phyloP scores from a whole-genome alignment of 306 rosid species.

The Lathyrus sativus region DNA sequence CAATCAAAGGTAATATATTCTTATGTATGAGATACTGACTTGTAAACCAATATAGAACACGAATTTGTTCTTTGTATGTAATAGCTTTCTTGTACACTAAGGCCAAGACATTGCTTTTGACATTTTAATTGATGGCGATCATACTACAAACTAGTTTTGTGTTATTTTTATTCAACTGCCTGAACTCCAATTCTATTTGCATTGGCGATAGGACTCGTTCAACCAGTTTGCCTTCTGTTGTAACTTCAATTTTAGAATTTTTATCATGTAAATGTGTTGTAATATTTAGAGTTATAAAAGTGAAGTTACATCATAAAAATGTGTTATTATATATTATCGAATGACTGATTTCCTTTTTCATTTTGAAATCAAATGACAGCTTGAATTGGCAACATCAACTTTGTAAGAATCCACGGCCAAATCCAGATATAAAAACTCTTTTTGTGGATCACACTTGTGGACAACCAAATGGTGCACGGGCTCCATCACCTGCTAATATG shows the following conservation, averaged over 20 bases:
- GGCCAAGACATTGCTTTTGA: slow-evolving; percentile 21
- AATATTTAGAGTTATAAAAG: not conserved
- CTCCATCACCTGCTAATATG: slow-evolving; percentile 92
- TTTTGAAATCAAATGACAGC: slow-evolving; percentile 55
- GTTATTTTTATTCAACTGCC: not conserved
- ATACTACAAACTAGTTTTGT: not conserved
- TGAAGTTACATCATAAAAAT: too few species aligned
- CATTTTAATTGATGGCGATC: slow-evolving; percentile 19
- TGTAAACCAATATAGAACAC: slow-evolving; percentile 3
- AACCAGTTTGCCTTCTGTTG: not conserved
- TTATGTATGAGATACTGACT: slow-evolving; percentile 1
- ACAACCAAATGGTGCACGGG: slow-evolving; percentile 94
- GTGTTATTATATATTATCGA: not conserved
- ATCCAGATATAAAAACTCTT: slow-evolving; percentile 97
- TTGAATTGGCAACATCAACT: slow-evolving; percentile 99
- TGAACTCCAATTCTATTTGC: not conserved
- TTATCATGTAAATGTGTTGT: slow-evolving; percentile 12
- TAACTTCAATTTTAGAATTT: slow-evolving; percentile 24
- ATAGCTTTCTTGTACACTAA: slow-evolving; percentile 11
- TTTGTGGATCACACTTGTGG: slow-evolving; percentile 98
- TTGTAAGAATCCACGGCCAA: slow-evolving; percentile 94
- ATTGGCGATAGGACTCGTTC: not conserved
- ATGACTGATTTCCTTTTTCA: slow-evolving; percentile 31
- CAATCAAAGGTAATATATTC: slow-evolving; percentile 76
- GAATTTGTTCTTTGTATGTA: slow-evolving; percentile 19